Conservation (phyloP, 225 moss, liverwort and hornwort species). For the Pleurozium schreberi region DNA sequence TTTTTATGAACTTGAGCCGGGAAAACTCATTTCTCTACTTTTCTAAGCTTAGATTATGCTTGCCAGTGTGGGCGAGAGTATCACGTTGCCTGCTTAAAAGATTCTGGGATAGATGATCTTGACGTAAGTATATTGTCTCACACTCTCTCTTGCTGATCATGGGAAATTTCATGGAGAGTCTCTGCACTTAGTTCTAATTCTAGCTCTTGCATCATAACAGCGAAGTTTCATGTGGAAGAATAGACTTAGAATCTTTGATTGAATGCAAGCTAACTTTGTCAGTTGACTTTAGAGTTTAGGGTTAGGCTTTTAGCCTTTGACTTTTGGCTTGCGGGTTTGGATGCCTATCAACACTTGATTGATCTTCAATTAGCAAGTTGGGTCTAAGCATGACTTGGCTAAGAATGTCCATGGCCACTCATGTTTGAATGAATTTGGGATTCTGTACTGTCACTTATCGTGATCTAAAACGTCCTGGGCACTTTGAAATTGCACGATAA, state of each 20-base stretch:
- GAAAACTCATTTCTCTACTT: background rate
- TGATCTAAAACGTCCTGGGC: background rate
- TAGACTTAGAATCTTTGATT: background rate
- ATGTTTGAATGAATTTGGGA: background rate
- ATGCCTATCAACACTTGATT: background rate
- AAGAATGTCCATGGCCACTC: background rate
- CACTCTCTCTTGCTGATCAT: background rate
- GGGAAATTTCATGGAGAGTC: background rate
- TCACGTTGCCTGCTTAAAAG: constrained; percentile 77
- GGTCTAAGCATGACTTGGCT: background rate
- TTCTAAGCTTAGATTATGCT: background rate
- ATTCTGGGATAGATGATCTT: constrained; percentile 60
- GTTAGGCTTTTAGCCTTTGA: too few relatives aligned
- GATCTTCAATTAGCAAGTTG: background rate
- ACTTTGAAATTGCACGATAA: background rate
- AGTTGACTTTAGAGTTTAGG: background rate
- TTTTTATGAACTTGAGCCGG: background rate
- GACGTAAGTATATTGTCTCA: constrained; percentile 25
- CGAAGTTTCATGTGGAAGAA: background rate
- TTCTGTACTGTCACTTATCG: background rate
- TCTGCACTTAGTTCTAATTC: background rate
- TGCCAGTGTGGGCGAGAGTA: constrained; percentile 85
- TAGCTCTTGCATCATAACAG: background rate
- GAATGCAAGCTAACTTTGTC: background rate
- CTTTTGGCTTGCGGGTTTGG: background rate